Evolutionary conservation across 768 basidiomycete genomes (phyloP), one percentile per base, ranked within the genome.

Genomic region (Pulveroboletus frians): DNA sequence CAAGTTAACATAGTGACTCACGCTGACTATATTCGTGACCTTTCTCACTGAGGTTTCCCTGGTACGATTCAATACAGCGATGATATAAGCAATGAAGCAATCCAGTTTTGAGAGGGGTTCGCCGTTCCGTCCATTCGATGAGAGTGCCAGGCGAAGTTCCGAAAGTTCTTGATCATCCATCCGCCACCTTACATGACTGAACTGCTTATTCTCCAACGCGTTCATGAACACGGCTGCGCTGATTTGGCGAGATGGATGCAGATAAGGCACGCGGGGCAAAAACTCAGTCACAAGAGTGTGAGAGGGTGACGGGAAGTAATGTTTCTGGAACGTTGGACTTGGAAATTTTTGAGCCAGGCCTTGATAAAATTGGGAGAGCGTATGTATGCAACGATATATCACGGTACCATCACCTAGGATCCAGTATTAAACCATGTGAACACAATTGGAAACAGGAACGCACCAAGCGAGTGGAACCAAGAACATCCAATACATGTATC

Each of bases 391-490:
- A n/a, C 60, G 59, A 6, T 49, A 36, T 2, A 67, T 39, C 14
- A 51, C 34, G 8, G 43, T 43, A 8, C 56, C 66, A 43, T 68
- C 67, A 1, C 67, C 67, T 67, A 14, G 30, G 18, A 9, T 13
- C 21, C 27, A 30, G 14, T 5, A 3, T n/a, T 29, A 49, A 40
- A 17, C 3, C 7, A 9, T 13, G 21, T n/a, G 26, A 10, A 9
- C 32, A 5, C 4, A 9, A 30, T 14, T 21, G 30, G 10, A 9
- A 40, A 31, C 10, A 43, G 10, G 9, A 15, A 39, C 45, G 5
- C 46, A 64, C 67, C 67, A 8, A 68, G 63, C 10, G 55, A 52
- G 47, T 66, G 67, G 37, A 66, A 46, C 67, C 66, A 67, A 3
- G 64, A 60, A 6, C 60, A 45, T 10, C 60, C 67, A 26, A 67